Evolutionary conservation across 108 stramenopile genomes (phyloP), one percentile per base, ranked within the genome.

Genomic region (Cylindrotheca closterium): DNA sequence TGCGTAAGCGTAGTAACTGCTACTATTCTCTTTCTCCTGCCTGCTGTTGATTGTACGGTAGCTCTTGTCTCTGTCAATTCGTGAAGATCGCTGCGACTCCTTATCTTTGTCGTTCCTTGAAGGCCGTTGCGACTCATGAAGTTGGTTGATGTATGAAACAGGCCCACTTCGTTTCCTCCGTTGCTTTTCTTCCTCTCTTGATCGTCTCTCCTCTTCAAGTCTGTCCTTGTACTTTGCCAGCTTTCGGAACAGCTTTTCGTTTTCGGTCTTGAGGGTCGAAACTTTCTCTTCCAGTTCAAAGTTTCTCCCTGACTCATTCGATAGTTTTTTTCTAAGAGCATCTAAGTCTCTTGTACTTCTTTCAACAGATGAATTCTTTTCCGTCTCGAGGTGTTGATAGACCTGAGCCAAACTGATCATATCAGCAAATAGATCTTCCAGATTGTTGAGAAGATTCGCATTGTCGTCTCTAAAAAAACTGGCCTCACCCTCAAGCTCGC

Each of bases 91-190:
- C 29, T n/a, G 5, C 2, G 52, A 48, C 19, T 33, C 55, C 23
- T 30, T 54, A n/a, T 61, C 52, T 60, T 62, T 70, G 50, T 50
- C 54, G 53, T 27, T 25, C 5, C 27, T 17, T 17, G 17, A 10
- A 10, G 37, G 15, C 37, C 37, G 7, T 42, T 42, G 37, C 17
- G 73, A 71, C 18, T 51, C 24, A 27, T 82, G 79, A 22, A 86
- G 76, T 46, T 82, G 81, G 32, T 88, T 88, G 0, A 88, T 67
- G 58, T 88, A 88, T 0, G 81, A 73, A 29, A 83, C 76, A 2
- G 84, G 84, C 0, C 74, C 77, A 57, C 71, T 80, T 26, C 63
- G 55, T 27, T 54, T 67, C 22, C 60, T 49, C 12, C 48, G 37
- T 17, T 58, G 27, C 1, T 31, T 12, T 8, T 71, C 71, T 37